A percentile compares a stretch with the other conserved stretches of the same genome.
These are phyloP conservation scores for Beauveria australis DNA, from an alignment of 2,329 filamentous ascomycete species.

Conservation along the genomic window DNA sequence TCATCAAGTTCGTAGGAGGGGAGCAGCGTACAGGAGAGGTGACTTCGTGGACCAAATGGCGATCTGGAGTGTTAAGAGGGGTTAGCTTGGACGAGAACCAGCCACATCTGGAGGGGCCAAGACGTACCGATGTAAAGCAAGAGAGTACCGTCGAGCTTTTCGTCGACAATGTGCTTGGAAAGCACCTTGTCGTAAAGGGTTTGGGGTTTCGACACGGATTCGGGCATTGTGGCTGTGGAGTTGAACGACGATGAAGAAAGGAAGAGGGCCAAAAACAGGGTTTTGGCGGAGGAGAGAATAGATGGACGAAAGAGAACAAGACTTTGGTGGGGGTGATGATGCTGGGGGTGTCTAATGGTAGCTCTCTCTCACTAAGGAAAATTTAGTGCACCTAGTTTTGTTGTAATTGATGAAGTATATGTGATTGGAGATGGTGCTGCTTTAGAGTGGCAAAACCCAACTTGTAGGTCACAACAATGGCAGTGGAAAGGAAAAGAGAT, in stretches of 20 bases:
- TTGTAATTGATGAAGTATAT: background rate
- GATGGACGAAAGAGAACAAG: background rate
- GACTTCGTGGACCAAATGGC: slow-evolving; percentile 96
- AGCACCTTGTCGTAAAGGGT: slow-evolving; percentile 98
- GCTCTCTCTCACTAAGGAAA: background rate
- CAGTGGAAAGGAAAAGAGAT: background rate
- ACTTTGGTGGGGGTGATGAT: slow-evolving; percentile 7
- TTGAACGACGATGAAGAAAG: slow-evolving; percentile 10
- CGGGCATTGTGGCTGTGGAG: slow-evolving; percentile 57
- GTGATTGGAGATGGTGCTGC: background rate
- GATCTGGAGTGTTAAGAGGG: slow-evolving; percentile 44
- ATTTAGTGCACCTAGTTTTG: background rate
- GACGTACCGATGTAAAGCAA: slow-evolving; percentile 82
- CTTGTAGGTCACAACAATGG: background rate
- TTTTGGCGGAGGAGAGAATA: slow-evolving; percentile 4
- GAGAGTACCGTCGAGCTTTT: slow-evolving; percentile 88
- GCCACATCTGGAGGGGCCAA: background rate
- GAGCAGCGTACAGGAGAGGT: slow-evolving; percentile 70
- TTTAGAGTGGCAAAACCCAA: background rate
- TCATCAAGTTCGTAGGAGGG: background rate
- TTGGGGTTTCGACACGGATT: slow-evolving; percentile 60
- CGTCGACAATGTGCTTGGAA: slow-evolving; percentile 86
- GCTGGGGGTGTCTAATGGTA: background rate
- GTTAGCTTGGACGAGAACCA: background rate
- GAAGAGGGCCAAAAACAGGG: background rate